Evolutionary conservation across 768 basidiomycete genomes (phyloP).

Genomic region (Tylopilus felleus): DNA sequence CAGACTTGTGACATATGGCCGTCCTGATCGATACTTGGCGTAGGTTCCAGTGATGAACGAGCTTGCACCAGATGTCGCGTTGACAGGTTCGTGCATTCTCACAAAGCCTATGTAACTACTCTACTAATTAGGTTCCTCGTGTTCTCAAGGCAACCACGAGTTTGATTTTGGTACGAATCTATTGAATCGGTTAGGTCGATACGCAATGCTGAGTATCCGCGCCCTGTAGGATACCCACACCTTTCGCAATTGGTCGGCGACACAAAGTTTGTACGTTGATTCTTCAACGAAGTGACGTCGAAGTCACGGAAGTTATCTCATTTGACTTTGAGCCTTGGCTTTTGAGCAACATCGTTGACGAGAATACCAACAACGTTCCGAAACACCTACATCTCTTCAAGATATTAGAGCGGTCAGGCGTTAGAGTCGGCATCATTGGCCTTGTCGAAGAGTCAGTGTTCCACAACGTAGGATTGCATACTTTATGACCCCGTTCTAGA

Average conservation of each 20-base stretch:
- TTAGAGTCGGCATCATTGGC: slow-evolving; percentile 79
- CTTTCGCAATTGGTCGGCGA: slow-evolving; percentile 65
- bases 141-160: slow-evolving; percentile 76
- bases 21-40: background rate
- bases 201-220: background rate
- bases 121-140: slow-evolving; percentile 6
- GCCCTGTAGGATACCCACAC: slow-evolving; percentile 55
- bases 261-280: slow-evolving; percentile 63
- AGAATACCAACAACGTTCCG: slow-evolving; percentile 59
- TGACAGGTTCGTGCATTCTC: slow-evolving; percentile 58
- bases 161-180: slow-evolving; percentile 72
- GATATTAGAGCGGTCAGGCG: slow-evolving; percentile 65
- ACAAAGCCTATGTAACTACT: background rate
- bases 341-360: slow-evolving; percentile 82
- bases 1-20: background rate
- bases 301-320: background rate
- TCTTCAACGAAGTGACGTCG: no score
- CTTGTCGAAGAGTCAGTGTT: slow-evolving; percentile 73
- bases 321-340: slow-evolving; percentile 69
- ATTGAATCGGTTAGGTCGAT: background rate
- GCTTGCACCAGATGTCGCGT: slow-evolving; percentile 72
- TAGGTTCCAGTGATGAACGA: slow-evolving; percentile 86
- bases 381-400: slow-evolving; percentile 56
- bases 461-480: background rate
- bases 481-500: slow-evolving; percentile 36